phyloP scores from a whole-genome alignment of 345 rosid species.

The Toxicodendron radicans region DNA sequence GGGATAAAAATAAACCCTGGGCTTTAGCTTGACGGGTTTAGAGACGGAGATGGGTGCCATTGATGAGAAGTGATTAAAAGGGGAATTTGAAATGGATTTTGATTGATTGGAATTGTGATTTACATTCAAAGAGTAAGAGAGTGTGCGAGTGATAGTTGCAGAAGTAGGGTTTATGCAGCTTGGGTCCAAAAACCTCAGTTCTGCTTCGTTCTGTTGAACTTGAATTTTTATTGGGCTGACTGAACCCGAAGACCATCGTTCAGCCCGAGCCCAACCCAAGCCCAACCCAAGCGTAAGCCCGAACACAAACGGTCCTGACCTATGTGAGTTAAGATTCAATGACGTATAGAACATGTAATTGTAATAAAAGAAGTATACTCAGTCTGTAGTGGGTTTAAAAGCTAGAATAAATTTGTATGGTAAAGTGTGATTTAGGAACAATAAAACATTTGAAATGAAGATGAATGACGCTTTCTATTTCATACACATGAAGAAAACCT shows the following conservation, averaged over 20 bases:
- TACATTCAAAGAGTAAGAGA: background rate
- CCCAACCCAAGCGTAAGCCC: too few relatives aligned
- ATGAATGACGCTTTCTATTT: too few relatives aligned
- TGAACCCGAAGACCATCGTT: background rate
- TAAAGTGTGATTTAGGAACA: too few relatives aligned
- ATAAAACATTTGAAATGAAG: too few relatives aligned
- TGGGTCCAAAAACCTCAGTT: background rate
- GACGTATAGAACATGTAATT: background rate
- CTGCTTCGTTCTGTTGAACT: background rate
- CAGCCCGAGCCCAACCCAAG: background rate
- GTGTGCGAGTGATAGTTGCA: background rate
- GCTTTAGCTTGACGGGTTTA: slow-evolving; percentile 39
- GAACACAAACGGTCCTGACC: too few relatives aligned
- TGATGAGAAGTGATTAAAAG: background rate
- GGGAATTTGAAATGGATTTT: background rate
- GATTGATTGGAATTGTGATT: background rate
- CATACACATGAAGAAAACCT: too few relatives aligned
- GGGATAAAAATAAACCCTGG: slow-evolving; percentile 34
- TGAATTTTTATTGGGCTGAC: background rate
- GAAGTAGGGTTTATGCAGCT: slow-evolving; percentile 12
- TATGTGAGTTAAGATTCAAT: too few relatives aligned
- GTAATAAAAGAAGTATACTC: too few relatives aligned
- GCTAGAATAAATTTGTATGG: too few relatives aligned
- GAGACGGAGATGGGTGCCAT: slow-evolving; percentile 52
- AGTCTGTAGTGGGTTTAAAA: too few relatives aligned